Evolutionary conservation across 805 yeast species (phyloP).

Genomic region (Barnettozyma californica): DNA sequence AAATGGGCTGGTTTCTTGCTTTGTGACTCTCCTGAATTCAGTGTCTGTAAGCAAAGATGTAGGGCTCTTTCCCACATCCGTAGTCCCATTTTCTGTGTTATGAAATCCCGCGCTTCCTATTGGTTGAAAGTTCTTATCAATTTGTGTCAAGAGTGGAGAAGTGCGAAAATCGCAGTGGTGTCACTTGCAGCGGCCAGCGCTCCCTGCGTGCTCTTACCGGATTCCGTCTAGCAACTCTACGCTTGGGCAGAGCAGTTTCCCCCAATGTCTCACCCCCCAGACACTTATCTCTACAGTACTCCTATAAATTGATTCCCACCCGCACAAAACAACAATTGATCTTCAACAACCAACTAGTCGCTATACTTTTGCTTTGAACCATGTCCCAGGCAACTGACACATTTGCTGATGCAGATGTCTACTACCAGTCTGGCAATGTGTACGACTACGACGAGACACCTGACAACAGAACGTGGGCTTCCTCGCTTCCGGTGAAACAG

Average conservation of each 20-base stretch:
- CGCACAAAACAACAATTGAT: not conserved
- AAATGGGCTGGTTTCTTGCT: too few species aligned
- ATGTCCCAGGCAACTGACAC: conserved; percentile 6
- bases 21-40: too few species aligned
- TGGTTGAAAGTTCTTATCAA: not conserved
- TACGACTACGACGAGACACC: conserved; percentile 64
- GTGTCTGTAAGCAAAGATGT: not conserved
- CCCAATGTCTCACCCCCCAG: not conserved
- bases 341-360: not conserved
- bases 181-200: not conserved
- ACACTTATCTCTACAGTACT: not conserved
- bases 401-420: conserved; percentile 12
- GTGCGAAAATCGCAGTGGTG: not conserved
- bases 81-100: not conserved
- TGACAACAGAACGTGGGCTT: conserved; percentile 87
- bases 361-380: not conserved
- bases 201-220: not conserved
- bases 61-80: not conserved
- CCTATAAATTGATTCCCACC: not conserved
- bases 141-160: conserved; percentile 1
- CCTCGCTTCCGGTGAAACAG: conserved; percentile 75
- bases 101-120: not conserved
- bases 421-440: conserved; percentile 13
- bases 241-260: not conserved
- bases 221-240: not conserved